Evolutionary conservation across 2,329 filamentous ascomycete species (phyloP).

Genomic region (Penicillium paneum): DNA sequence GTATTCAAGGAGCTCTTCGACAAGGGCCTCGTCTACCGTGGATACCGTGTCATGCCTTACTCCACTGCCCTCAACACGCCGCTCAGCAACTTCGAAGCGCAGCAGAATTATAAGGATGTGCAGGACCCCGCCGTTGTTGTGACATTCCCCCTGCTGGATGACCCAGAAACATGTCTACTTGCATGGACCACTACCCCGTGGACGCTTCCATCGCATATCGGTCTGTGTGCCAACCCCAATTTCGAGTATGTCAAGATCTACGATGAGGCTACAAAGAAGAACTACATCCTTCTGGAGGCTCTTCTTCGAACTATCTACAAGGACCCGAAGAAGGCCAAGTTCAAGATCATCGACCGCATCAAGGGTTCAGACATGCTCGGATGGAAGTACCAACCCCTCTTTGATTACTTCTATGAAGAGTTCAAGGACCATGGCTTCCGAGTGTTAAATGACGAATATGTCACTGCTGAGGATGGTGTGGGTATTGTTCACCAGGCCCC

Average conservation of each 20-base stretch:
- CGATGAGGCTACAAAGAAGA: constrained; percentile 76
- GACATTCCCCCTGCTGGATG: constrained; percentile 76
- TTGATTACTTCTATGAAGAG: constrained; percentile 83
- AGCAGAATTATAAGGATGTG: constrained; percentile 91
- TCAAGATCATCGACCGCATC: constrained; percentile 73
- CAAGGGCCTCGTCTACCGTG: constrained; percentile 84
- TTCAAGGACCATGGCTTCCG: constrained; percentile 83
- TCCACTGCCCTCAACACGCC: constrained; percentile 86
- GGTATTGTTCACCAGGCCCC: constrained; percentile 93
- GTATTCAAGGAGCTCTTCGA: constrained; percentile 91
- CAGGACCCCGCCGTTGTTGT: constrained; percentile 88
- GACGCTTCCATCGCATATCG: constrained; percentile 80
- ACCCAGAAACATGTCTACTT: constrained; percentile 70
- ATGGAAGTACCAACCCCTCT: constrained; percentile 85
- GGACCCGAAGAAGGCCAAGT: constrained; percentile 93
- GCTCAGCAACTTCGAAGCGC: constrained; percentile 88
- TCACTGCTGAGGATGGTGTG: constrained; percentile 84
- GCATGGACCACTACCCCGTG: constrained; percentile 90
- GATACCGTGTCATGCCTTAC: constrained; percentile 91
- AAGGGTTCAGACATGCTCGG: constrained; percentile 81
- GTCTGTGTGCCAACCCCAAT: constrained; percentile 72
- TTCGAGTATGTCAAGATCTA: constrained; percentile 85
- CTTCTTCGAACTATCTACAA: constrained; percentile 83
- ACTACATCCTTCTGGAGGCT: constrained; percentile 81
- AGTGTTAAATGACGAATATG: constrained; percentile 79